Conservation (phyloP, 164 flowering plant genomes). For the Malania oleifera region DNA sequence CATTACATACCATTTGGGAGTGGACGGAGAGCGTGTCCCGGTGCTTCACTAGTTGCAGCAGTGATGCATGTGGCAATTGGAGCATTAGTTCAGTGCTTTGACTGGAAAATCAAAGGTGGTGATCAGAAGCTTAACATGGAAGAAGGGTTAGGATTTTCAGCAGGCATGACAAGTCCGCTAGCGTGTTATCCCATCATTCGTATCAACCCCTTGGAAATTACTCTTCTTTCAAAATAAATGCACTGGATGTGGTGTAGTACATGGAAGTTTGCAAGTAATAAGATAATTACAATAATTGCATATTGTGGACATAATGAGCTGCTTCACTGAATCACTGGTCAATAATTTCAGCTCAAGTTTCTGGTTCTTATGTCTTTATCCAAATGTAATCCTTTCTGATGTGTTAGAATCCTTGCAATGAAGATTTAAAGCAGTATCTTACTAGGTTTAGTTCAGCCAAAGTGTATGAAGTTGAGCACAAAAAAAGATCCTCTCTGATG, state of each 20-base stretch:
- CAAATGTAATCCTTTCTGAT: too few species aligned
- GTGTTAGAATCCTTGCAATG: too few species aligned
- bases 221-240: not conserved
- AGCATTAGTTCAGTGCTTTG: constrained; percentile 46
- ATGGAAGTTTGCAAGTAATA: not conserved
- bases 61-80: constrained; percentile 35
- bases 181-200: not conserved
- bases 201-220: not conserved
- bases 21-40: constrained; percentile 58
- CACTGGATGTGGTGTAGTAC: not conserved
- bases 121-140: constrained; percentile 35
- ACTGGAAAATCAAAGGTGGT: constrained; percentile 27
- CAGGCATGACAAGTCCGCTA: not conserved
- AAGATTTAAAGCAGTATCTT: too few species aligned
- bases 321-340: too few species aligned
- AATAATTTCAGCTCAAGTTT: too few species aligned
- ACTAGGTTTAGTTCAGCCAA: too few species aligned
- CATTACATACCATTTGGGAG: constrained; percentile 48
- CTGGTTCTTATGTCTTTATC: too few species aligned
- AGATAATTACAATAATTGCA: too few species aligned
- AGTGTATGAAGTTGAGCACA: too few species aligned
- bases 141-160: constrained; percentile 16
- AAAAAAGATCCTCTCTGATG: too few species aligned
- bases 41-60: constrained; percentile 34
- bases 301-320: not conserved